Percentiles rank a stretch among this genome's conserved stretches.
phyloP scores from a whole-genome alignment of 2,329 filamentous ascomycete species.

The Rutstroemia sp. region DNA sequence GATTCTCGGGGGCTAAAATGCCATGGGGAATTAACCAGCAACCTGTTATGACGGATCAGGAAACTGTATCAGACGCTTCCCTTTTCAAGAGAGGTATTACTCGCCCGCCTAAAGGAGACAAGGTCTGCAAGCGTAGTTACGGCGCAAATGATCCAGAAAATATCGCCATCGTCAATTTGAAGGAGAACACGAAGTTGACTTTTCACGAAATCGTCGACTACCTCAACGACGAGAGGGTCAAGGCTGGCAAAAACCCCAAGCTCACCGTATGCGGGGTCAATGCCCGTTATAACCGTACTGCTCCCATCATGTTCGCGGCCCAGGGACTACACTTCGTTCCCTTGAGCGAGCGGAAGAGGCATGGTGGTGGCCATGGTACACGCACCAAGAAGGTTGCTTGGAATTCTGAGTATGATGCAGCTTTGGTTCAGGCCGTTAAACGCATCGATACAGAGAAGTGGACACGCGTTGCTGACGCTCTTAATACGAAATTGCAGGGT shows the following conservation, averaged over 20 bases:
- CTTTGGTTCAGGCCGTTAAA: constrained; percentile 15
- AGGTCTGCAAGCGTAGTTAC: constrained; percentile 21
- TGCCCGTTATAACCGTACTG: constrained; percentile 27
- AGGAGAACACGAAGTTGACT: constrained; percentile 15
- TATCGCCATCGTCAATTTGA: constrained; percentile 26
- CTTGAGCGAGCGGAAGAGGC: constrained; percentile 15
- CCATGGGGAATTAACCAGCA: constrained; percentile 18
- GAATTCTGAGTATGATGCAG: constrained; percentile 16
- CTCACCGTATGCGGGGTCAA: constrained; percentile 21
- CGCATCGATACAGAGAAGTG: constrained; percentile 20
- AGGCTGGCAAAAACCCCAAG: constrained; percentile 13
- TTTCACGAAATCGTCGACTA: constrained; percentile 20
- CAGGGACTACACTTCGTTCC: constrained; percentile 22
- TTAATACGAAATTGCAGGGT: neutral
- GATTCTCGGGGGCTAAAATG: constrained; percentile 18
- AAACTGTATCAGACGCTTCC: constrained; percentile 18
- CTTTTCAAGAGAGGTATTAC: constrained; percentile 22
- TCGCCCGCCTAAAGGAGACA: constrained; percentile 9
- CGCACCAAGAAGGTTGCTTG: constrained; percentile 8
- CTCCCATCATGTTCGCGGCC: constrained; percentile 25
- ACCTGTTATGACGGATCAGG: constrained; percentile 13
- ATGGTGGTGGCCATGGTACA: neutral
- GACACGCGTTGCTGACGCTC: constrained; percentile 14
- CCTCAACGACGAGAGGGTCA: constrained; percentile 20
- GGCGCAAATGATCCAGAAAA: constrained; percentile 29